Percentiles rank a stretch among this genome's conserved stretches.
Evolutionary conservation across 2,329 filamentous ascomycete genomes (phyloP).

Genomic region (Ambrosiella xylebori): DNA sequence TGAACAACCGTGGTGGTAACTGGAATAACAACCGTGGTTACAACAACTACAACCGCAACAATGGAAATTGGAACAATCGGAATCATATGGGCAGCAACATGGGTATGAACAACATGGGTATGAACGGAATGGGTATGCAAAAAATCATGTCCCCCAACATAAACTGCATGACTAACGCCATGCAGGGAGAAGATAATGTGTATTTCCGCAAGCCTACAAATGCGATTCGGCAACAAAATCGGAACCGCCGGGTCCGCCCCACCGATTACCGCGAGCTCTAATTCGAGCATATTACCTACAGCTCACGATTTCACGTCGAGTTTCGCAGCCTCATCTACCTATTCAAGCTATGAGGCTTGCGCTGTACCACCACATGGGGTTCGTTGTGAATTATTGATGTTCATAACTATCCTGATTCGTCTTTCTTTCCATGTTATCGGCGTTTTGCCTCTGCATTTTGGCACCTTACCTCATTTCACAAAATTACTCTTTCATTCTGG

Average conservation of each 20-base stretch:
- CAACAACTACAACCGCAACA: slow-evolving; percentile 16
- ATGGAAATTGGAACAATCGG: slow-evolving; percentile 2
- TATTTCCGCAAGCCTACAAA: slow-evolving; percentile 96
- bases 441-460: too few relatives aligned
- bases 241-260: slow-evolving; percentile 61
- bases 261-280: slow-evolving; percentile 81
- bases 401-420: too few relatives aligned
- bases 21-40: slow-evolving; percentile 13
- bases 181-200: slow-evolving; percentile 53
- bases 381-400: too few relatives aligned
- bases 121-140: slow-evolving; percentile 19
- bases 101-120: slow-evolving; percentile 20
- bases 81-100: slow-evolving; percentile 6
- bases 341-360: too few relatives aligned
- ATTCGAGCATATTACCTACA: neutral
- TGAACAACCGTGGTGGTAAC: neutral
- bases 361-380: too few relatives aligned
- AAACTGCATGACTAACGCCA: slow-evolving; percentile 12
- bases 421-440: too few relatives aligned
- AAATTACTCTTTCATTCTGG: too few relatives aligned
- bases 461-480: too few relatives aligned
- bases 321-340: neutral
- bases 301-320: neutral
- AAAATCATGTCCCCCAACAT: slow-evolving; percentile 11
- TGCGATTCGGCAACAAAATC: slow-evolving; percentile 73